Evolutionary conservation across 2,329 filamentous ascomycete genomes (phyloP).

Genomic region (Cyclaneusma minus): DNA sequence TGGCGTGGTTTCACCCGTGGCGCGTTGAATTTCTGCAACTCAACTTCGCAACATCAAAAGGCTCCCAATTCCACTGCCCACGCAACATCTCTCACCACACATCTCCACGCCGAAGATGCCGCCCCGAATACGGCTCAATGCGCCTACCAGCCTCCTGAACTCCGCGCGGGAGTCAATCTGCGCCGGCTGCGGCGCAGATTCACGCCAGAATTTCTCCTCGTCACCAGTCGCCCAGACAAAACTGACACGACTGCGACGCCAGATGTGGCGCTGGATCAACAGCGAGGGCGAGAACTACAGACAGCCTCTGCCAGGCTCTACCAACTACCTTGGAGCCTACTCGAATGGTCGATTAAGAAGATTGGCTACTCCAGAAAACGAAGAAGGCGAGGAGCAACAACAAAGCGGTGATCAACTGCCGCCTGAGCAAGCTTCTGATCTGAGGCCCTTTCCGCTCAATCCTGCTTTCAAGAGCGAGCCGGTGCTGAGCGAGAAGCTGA

Average conservation of each 20-base stretch:
- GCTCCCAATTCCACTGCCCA: too few relatives aligned
- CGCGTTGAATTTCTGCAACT: too few relatives aligned
- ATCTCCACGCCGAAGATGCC: slow-evolving; percentile 18
- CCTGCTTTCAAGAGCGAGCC: slow-evolving; percentile 40
- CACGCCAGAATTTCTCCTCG: slow-evolving; percentile 16
- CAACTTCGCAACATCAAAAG: too few relatives aligned
- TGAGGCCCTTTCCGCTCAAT: slow-evolving; percentile 47
- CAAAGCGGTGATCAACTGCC: slow-evolving; percentile 6
- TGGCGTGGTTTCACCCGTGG: too few relatives aligned
- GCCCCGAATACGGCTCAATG: slow-evolving; percentile 10
- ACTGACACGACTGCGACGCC: slow-evolving; percentile 14
- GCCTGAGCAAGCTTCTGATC: slow-evolving; percentile 9
- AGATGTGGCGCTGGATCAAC: slow-evolving; percentile 16
- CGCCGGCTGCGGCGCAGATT: slow-evolving; percentile 6
- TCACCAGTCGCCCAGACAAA: slow-evolving; percentile 11
- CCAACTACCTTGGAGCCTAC: slow-evolving; percentile 19
- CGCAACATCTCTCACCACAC: too few relatives aligned
- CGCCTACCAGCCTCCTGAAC: slow-evolving; percentile 7
- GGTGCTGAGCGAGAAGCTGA: slow-evolving; percentile 47
- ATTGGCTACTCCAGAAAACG: too few relatives aligned
- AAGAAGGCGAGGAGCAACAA: slow-evolving; percentile 1
- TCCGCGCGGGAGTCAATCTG: slow-evolving; percentile 11
- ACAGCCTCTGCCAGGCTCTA: slow-evolving; percentile 13
- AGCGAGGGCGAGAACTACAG: slow-evolving; percentile 12
- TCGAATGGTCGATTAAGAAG: slow-evolving; percentile 3